Percentiles rank a stretch among this genome's conserved stretches.
Conservation (phyloP, 305 asterid species). For the Salvia sclarea region DNA sequence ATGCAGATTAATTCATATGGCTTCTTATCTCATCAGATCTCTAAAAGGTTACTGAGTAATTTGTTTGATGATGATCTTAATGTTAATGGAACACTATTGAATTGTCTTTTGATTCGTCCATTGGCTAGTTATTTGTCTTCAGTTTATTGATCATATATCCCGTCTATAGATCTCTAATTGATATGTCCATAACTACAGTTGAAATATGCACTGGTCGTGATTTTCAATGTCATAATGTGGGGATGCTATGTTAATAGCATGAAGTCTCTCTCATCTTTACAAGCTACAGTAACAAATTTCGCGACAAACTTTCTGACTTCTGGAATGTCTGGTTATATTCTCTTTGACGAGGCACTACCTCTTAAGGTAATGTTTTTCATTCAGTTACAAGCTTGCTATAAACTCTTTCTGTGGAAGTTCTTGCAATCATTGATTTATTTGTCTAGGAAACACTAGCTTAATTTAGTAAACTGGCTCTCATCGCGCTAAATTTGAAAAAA, state of each 20-base stretch:
- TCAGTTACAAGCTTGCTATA: background rate
- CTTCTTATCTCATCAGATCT: background rate
- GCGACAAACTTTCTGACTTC: conserved; percentile 84
- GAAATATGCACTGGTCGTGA: conserved; percentile 64
- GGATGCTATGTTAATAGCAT: conserved; percentile 91
- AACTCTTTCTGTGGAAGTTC: conserved; percentile 5
- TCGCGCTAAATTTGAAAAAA: background rate
- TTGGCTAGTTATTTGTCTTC: background rate
- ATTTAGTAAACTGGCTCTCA: background rate
- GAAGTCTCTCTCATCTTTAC: conserved; percentile 80
- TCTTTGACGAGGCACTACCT: conserved; percentile 66
- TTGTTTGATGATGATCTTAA: background rate
- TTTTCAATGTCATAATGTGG: conserved; percentile 83
- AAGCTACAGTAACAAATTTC: conserved; percentile 92
- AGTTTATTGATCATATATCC: background rate
- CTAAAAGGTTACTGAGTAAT: background rate
- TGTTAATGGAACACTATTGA: conserved; percentile 4
- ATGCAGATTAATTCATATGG: conserved; percentile 4
- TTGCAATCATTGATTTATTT: background rate
- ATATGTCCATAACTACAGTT: conserved; percentile 45
- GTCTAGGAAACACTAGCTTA: background rate
- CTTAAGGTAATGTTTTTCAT: conserved; percentile 50
- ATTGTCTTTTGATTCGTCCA: conserved; percentile 5
- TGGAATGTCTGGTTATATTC: conserved; percentile 81
- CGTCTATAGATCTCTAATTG: conserved; percentile 16